phyloP scores from a whole-genome alignment of 768 basidiomycete genomes.

The Strobilomyces dryophilus region DNA sequence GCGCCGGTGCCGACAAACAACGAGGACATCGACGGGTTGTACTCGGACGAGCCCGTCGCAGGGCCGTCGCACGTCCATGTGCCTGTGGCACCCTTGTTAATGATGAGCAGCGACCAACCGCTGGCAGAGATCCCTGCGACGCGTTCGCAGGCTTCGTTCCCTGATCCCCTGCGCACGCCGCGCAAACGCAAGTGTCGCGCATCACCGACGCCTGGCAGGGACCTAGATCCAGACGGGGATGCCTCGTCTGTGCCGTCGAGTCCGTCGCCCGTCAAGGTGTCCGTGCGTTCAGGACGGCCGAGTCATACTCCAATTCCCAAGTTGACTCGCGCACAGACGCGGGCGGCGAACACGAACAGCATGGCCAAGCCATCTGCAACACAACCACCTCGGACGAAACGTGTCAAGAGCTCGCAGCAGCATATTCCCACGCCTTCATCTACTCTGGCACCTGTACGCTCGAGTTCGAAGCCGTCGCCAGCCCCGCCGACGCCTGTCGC shows the following conservation, averaged over 20 bases:
- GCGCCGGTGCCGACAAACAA: slow-evolving; percentile 29
- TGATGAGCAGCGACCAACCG: slow-evolving; percentile 18
- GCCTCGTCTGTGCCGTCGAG: slow-evolving; percentile 18
- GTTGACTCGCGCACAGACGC: slow-evolving; percentile 13
- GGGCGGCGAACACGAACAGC: slow-evolving; percentile 1
- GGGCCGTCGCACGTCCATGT: slow-evolving; percentile 22
- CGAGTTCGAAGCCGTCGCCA: slow-evolving; percentile 8
- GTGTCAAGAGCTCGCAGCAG: slow-evolving; percentile 15
- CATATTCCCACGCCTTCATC: slow-evolving; percentile 26
- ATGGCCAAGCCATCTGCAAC: not conserved
- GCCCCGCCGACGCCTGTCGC: slow-evolving; percentile 17
- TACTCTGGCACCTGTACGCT: slow-evolving; percentile 11
- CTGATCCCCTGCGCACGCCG: slow-evolving; percentile 30
- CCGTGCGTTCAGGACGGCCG: slow-evolving; percentile 1
- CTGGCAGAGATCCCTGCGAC: slow-evolving; percentile 2
- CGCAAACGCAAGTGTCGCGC: slow-evolving; percentile 25
- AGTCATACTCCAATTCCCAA: slow-evolving; percentile 1
- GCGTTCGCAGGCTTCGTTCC: slow-evolving; percentile 11
- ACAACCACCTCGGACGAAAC: slow-evolving; percentile 12
- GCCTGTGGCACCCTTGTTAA: slow-evolving; percentile 21
- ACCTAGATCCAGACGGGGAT: slow-evolving; percentile 8
- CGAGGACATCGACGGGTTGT: slow-evolving; percentile 34
- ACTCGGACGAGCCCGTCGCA: slow-evolving; percentile 29
- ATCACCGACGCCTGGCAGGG: slow-evolving; percentile 1
- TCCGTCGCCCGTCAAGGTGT: slow-evolving; percentile 31